A percentile compares a stretch with the other conserved stretches of the same genome.
Conservation (phyloP, 495 filamentous ascomycete genomes). For the Aspergillus sclerotioniger region DNA sequence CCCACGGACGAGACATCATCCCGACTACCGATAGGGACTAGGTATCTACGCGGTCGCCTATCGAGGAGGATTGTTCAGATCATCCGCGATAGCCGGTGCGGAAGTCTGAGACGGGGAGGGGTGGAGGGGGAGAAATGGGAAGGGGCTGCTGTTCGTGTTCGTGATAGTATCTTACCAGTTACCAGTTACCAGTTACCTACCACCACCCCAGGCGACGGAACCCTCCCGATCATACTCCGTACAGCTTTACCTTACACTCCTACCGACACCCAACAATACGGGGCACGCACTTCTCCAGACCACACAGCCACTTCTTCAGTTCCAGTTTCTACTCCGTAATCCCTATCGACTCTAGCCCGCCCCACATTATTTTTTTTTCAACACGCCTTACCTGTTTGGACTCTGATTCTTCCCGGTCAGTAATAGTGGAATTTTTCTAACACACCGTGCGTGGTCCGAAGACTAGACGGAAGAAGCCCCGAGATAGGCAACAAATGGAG, state of each 20-base stretch:
- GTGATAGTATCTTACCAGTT: background rate
- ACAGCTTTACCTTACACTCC: background rate
- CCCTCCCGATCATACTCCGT: no score
- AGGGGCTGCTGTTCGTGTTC: constrained; percentile 8
- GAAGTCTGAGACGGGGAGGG: constrained; percentile 8
- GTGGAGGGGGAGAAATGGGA: background rate
- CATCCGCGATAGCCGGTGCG: constrained; percentile 29
- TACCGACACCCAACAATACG: constrained; percentile 15
- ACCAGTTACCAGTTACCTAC: background rate
- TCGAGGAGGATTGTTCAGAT: constrained; percentile 4
- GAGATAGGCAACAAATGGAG: constrained; percentile 11
- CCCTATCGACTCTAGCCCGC: constrained; percentile 20
- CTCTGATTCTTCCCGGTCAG: constrained; percentile 7
- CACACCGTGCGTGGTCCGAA: constrained; percentile 17
- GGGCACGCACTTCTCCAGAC: constrained; percentile 27
- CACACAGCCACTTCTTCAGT: constrained; percentile 27
- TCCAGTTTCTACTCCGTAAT: constrained; percentile 23
- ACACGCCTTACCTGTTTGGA: background rate
- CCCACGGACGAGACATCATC: background rate
- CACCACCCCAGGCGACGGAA: constrained; percentile 6
- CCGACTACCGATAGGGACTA: background rate
- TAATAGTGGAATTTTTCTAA: constrained; percentile 16
- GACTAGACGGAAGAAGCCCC: constrained; percentile 18
- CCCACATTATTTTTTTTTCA: constrained; percentile 15
- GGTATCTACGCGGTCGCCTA: background rate